phyloP scores from a whole-genome alignment of 768 basidiomycete genomes.

The Naganishia onofrii region DNA sequence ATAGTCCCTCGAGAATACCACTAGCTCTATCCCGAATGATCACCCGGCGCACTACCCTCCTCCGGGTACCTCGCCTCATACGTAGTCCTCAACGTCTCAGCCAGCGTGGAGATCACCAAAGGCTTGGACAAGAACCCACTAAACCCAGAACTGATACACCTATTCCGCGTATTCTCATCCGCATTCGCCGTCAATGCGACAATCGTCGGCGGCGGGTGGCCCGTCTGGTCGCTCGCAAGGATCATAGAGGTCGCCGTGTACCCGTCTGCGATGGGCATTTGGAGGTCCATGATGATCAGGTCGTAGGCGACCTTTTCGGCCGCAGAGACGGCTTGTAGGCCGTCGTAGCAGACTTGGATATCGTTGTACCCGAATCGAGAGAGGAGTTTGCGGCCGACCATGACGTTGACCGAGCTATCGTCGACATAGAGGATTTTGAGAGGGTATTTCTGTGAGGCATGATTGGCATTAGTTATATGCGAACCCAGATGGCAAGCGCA shows the following conservation, averaged over 20 bases:
- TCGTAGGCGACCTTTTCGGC: constrained; percentile 42
- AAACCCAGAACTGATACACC: constrained; percentile 24
- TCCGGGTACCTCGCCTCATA: constrained; percentile 1
- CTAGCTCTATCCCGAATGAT: not conserved
- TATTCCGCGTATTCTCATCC: constrained; percentile 34
- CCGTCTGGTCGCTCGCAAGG: constrained; percentile 31
- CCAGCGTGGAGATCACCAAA: constrained; percentile 17
- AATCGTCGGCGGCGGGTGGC: constrained; percentile 34
- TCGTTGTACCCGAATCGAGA: constrained; percentile 43
- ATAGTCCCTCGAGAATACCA: not conserved
- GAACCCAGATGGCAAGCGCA: no score
- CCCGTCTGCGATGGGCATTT: constrained; percentile 45
- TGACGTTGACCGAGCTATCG: constrained; percentile 42
- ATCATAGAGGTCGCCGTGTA: constrained; percentile 37
- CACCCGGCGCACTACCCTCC: not conserved
- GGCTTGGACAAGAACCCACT: constrained; percentile 30
- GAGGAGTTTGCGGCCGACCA: constrained; percentile 41
- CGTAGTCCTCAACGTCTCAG: constrained; percentile 15
- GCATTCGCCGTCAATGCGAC: constrained; percentile 45
- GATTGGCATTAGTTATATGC: no score
- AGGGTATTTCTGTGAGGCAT: constrained; percentile 36
- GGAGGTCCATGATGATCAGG: constrained; percentile 48
- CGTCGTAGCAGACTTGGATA: constrained; percentile 44
- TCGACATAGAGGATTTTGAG: constrained; percentile 44
- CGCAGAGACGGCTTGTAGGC: constrained; percentile 41